phyloP scores from a whole-genome alignment of 306 rosid species.

The Vigna unguiculata region DNA sequence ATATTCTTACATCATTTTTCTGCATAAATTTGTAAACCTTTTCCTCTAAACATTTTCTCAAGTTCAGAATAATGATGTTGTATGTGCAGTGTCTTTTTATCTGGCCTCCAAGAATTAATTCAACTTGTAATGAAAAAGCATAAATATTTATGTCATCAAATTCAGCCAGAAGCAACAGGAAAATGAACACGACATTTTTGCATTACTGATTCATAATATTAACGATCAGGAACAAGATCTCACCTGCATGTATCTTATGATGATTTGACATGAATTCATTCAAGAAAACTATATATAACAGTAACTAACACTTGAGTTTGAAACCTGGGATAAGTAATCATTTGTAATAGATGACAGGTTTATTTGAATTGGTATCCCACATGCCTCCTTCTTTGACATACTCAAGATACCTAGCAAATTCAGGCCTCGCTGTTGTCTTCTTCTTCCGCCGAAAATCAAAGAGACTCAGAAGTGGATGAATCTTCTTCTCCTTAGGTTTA shows the following conservation, averaged over 20 bases:
- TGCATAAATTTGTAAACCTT: not conserved
- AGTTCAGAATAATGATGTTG: not conserved
- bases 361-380: constrained; percentile 61
- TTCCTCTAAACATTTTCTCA: too few species aligned
- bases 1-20: not conserved
- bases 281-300: not conserved
- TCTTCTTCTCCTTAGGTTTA: constrained; percentile 47
- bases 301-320: not conserved
- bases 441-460: constrained; percentile 56
- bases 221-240: too few species aligned
- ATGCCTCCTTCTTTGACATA: constrained; percentile 77
- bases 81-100: not conserved
- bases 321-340: constrained; percentile 39
- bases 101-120: not conserved
- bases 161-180: constrained; percentile 9
- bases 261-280: constrained; percentile 28
- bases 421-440: constrained; percentile 69
- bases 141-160: not conserved
- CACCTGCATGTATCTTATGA: not conserved
- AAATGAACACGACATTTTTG: constrained; percentile 2
- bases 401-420: constrained; percentile 63
- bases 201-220: constrained; percentile 18
- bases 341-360: constrained; percentile 65
- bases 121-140: not conserved
- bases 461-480: constrained; percentile 60